Evolutionary conservation across 1,139 yeast genomes (phyloP).

Genomic region (Sugiyamaella neomexicana): DNA sequence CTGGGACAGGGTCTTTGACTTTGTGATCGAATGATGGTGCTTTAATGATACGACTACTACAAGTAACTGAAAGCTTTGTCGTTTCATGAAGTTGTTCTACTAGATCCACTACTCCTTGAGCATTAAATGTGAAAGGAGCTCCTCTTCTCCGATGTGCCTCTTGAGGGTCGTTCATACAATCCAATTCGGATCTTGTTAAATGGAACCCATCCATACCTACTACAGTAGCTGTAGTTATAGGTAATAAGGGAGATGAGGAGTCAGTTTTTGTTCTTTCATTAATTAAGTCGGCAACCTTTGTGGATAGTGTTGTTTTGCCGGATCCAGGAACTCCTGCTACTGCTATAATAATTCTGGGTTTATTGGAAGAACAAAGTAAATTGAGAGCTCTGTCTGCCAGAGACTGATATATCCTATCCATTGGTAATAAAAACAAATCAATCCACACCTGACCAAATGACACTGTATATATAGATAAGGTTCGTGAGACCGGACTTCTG

Average conservation of each 20-base stretch:
- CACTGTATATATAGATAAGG: background rate
- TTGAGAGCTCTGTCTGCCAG: slow-evolving; percentile 38
- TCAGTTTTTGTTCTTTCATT: slow-evolving; percentile 32
- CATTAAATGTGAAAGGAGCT: slow-evolving; percentile 82
- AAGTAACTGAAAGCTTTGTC: background rate
- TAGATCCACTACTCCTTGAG: slow-evolving; percentile 48
- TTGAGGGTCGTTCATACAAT: slow-evolving; percentile 52
- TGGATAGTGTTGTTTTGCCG: slow-evolving; percentile 73
- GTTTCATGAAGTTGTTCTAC: slow-evolving; percentile 27
- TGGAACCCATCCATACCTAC: slow-evolving; percentile 87
- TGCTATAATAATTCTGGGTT: slow-evolving; percentile 53
- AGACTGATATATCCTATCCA: slow-evolving; percentile 39
- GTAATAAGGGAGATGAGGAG: background rate
- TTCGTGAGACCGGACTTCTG: slow-evolving; percentile 6
- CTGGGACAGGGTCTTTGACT: slow-evolving; percentile 57
- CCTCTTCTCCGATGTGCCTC: slow-evolving; percentile 70
- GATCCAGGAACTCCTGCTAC: slow-evolving; percentile 81
- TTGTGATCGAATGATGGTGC: slow-evolving; percentile 77
- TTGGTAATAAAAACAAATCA: slow-evolving; percentile 16
- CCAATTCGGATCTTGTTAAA: slow-evolving; percentile 57
- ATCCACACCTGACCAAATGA: background rate
- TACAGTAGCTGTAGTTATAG: slow-evolving; percentile 26
- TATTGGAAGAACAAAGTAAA: slow-evolving; percentile 36
- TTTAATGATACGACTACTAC: slow-evolving; percentile 27
- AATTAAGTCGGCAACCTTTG: slow-evolving; percentile 45